phyloP scores from a whole-genome alignment of 306 rosid genomes.

The Astragalus membranaceus region DNA sequence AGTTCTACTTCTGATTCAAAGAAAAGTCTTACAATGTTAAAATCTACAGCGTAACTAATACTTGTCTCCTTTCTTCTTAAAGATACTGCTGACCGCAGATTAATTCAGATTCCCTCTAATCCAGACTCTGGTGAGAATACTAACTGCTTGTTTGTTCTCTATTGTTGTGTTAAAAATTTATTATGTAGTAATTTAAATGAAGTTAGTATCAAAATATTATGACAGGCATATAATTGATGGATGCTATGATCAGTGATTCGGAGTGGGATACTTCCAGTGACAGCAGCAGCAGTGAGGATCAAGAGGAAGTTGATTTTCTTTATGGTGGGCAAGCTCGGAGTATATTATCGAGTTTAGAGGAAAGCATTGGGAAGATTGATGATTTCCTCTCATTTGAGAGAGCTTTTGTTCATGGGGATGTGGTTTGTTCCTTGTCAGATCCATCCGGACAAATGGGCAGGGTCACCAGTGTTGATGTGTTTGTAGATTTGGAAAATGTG shows the following conservation, averaged over 20 bases:
- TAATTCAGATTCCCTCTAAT: constrained; percentile 18
- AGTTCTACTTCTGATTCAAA: neutral
- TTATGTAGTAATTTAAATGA: constrained; percentile 6
- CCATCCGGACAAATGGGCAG: constrained; percentile 87
- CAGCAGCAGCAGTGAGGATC: constrained; percentile 71
- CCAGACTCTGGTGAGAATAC: constrained; percentile 27
- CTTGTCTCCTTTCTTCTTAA: constrained; percentile 8
- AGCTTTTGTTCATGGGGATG: constrained; percentile 75
- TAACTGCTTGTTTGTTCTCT: constrained; percentile 3
- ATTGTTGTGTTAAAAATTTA: neutral
- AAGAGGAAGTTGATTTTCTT: constrained; percentile 58
- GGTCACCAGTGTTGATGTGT: constrained; percentile 54
- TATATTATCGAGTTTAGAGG: constrained; percentile 79
- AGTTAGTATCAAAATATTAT: constrained; percentile 8
- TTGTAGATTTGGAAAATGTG: constrained; percentile 66
- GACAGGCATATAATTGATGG: constrained; percentile 63
- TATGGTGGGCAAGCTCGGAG: constrained; percentile 75
- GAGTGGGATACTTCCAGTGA: constrained; percentile 92
- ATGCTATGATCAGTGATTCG: constrained; percentile 48
- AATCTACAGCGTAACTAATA: neutral
- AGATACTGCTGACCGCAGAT: constrained; percentile 9
- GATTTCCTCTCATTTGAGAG: constrained; percentile 89
- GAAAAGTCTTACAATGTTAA: neutral
- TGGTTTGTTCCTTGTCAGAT: constrained; percentile 56
- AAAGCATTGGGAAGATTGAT: constrained; percentile 81